phyloP scores from a whole-genome alignment of 2,329 filamentous ascomycete species.

The Rugonectria rugulosa region DNA sequence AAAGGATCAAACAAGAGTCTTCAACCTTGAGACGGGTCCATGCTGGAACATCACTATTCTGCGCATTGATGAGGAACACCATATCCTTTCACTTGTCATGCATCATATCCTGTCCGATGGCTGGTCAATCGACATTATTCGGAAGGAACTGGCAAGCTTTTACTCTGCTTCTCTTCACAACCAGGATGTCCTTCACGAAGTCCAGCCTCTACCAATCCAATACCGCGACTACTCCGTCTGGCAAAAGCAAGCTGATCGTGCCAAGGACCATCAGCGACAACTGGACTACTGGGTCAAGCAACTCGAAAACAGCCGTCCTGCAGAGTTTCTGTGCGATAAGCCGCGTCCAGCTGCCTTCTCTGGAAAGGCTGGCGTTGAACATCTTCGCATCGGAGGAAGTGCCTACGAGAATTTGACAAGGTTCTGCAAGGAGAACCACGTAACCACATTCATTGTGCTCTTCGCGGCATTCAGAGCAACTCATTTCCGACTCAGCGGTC shows the following conservation, averaged over 20 bases:
- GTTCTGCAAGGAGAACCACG: slow-evolving; percentile 16
- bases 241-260: not conserved
- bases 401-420: slow-evolving; percentile 11
- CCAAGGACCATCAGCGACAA: slow-evolving; percentile 19
- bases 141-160: slow-evolving; percentile 19
- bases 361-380: slow-evolving; percentile 13
- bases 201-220: slow-evolving; percentile 32
- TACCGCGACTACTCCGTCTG: slow-evolving; percentile 34
- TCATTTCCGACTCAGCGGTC: slow-evolving; percentile 35
- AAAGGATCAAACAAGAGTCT: slow-evolving; percentile 13
- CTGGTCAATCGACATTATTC: slow-evolving; percentile 28
- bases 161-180: slow-evolving; percentile 24
- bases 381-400: slow-evolving; percentile 8
- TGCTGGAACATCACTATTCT: slow-evolving; percentile 28
- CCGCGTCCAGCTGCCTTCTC: slow-evolving; percentile 15
- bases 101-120: slow-evolving; percentile 38
- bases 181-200: slow-evolving; percentile 19
- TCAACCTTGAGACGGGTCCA: slow-evolving; percentile 17
- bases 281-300: slow-evolving; percentile 14
- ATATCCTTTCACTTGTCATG: slow-evolving; percentile 28
- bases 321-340: slow-evolving; percentile 20
- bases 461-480: slow-evolving; percentile 34
- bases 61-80: slow-evolving; percentile 2
- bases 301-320: slow-evolving; percentile 11
- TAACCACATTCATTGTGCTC: slow-evolving; percentile 21